Base-by-base conservation (phyloP, 805 yeast species). In the Kodamaea jinghongensis region DNA sequence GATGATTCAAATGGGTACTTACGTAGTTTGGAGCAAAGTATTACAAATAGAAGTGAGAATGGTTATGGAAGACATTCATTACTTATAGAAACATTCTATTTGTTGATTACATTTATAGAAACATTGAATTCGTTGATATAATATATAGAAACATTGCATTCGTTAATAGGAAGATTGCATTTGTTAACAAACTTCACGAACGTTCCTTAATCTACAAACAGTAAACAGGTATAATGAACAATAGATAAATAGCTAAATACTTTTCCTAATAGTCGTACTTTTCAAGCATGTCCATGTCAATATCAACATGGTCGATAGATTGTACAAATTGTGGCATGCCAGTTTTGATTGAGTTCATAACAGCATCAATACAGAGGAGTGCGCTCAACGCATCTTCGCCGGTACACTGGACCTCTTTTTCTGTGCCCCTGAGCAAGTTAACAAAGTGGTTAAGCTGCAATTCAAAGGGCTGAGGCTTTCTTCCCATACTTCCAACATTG, bases 321-420 rank as follows among this genome's bases (percentile, higher is more conserved):
- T 52, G 54, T 7, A 65, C 65, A 8, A 40, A 33, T 38, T 58
- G 60, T 6, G 71, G 71, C 32, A 57, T 20, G 1, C 66, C 71
- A 9, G 67, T 53, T 20, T 58, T 56, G 16, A 65, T 57, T 3
- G 69, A 60, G 38, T 50, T 53, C 20, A 55, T 32, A 1, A 67
- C 70, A 1, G 70, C 67, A 25, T 64, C 60, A 15, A 66, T 58
- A 31, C 70, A 65, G 13, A 66, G 50, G 14, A 62, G 47, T 4
- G 71, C 67, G 8, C 61, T 51, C 33, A 65, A 59, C 3, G 70
- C 72, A 47, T 67, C 72, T 17, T 57, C 63, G 11, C 63, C 63
- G 15, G 54, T 54, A 45, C 72, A 67, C 17, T 50, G 55, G 4
- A 65, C 60, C 5, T 49, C 50, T 7, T 49, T 55, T 8, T 52